A percentile compares a stretch with the other conserved stretches of the same genome.
Conservation (phyloP, 257 asterid genomes). For the Euphrasia confusa region DNA sequence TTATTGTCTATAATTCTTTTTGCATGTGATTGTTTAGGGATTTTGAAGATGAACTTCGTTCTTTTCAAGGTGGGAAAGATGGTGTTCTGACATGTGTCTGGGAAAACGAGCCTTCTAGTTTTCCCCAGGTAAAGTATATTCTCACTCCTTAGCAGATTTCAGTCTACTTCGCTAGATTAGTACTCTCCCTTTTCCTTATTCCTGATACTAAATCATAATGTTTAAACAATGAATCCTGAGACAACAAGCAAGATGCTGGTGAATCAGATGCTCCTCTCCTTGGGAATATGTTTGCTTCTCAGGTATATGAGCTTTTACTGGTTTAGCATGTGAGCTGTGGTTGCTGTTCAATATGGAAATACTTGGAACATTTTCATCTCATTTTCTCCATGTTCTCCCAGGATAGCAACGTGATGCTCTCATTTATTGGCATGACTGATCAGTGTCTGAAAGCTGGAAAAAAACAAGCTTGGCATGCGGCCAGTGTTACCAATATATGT, state of each 20-base stretch:
- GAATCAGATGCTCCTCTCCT: slow-evolving; percentile 97
- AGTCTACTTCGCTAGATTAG: slow-evolving; percentile 5
- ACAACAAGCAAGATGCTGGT: slow-evolving; percentile 88
- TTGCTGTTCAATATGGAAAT: slow-evolving; percentile 24
- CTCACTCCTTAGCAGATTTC: slow-evolving; percentile 16
- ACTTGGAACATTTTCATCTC: slow-evolving; percentile 28
- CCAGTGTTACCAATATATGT: slow-evolving; percentile 84
- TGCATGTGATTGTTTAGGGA: slow-evolving; percentile 47
- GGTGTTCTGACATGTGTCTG: slow-evolving; percentile 90
- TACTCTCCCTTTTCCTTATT: slow-evolving; percentile 14
- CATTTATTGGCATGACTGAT: slow-evolving; percentile 71
- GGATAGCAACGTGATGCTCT: slow-evolving; percentile 93
- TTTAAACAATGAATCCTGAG: slow-evolving; percentile 72
- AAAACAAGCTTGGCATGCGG: slow-evolving; percentile 79
- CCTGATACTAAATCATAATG: slow-evolving; percentile 27
- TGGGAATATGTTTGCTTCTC: slow-evolving; percentile 94
- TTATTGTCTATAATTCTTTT: slow-evolving; percentile 17
- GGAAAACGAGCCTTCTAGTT: slow-evolving; percentile 91
- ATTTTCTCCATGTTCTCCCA: slow-evolving; percentile 42
- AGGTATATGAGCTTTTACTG: slow-evolving; percentile 47
- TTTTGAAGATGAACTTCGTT: slow-evolving; percentile 96
- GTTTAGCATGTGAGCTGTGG: slow-evolving; percentile 20
- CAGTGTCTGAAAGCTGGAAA: slow-evolving; percentile 86
- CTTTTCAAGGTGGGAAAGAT: slow-evolving; percentile 97
- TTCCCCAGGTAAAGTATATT: slow-evolving; percentile 77